phyloP scores from a whole-genome alignment of 257 asterid species.

The Gynochthodes officinalis region DNA sequence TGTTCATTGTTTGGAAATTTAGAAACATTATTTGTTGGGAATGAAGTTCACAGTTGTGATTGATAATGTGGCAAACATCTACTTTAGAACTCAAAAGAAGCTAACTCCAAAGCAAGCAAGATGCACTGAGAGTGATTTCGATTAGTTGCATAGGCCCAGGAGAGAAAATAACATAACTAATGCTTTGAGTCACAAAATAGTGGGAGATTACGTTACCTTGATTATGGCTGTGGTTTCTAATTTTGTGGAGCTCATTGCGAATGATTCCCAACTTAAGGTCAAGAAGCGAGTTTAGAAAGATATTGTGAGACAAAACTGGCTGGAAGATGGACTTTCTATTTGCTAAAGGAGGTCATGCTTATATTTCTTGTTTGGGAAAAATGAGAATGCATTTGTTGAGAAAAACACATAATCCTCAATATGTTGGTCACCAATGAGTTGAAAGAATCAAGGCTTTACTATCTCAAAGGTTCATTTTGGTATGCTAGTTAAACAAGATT shows the following conservation, averaged over 20 bases:
- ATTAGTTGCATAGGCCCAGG: background rate
- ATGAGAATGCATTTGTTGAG: background rate
- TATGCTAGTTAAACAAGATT: too few species aligned
- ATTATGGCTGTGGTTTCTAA: background rate
- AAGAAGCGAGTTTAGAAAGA: background rate
- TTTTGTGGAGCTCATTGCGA: background rate
- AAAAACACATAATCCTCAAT: background rate
- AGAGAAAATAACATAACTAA: background rate
- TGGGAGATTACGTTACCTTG: background rate
- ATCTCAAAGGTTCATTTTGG: too few species aligned
- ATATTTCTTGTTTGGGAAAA: background rate
- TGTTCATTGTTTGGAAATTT: background rate
- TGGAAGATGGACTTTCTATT: background rate
- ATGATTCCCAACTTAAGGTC: background rate
- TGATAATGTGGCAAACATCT: too few species aligned
- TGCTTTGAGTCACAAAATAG: slow-evolving; percentile 6
- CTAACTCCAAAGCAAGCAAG: slow-evolving; percentile 1
- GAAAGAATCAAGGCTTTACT: too few species aligned
- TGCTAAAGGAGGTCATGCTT: background rate
- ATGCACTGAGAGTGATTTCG: slow-evolving; percentile 10
- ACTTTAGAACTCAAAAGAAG: background rate
- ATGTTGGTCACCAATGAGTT: too few species aligned
- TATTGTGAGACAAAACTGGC: background rate
- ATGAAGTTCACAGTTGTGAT: background rate
- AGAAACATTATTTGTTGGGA: background rate